Conservation (phyloP, 306 rosid species). For the Sophora flavescens region DNA sequence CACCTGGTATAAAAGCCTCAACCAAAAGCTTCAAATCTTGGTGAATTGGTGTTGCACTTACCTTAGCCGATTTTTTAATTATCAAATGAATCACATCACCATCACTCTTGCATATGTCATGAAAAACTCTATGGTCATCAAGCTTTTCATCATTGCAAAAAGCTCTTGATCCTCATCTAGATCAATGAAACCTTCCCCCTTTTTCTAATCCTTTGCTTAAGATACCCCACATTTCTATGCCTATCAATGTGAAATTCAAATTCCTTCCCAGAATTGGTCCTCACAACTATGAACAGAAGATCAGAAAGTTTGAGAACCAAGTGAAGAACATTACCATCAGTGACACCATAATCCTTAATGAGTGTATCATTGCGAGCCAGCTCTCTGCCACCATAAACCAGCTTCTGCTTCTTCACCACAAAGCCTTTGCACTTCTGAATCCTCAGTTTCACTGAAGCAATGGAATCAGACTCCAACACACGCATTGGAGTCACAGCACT, state of each 20-base stretch:
- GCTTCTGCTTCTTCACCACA: conserved; percentile 68
- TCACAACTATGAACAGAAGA: conserved; percentile 61
- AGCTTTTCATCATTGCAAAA: conserved; percentile 68
- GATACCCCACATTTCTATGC: conserved; percentile 62
- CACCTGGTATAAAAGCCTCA: conserved; percentile 46
- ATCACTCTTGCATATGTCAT: conserved; percentile 59
- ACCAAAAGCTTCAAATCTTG: conserved; percentile 63
- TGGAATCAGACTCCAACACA: conserved; percentile 69
- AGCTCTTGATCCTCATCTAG: conserved; percentile 64
- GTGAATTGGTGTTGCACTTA: conserved; percentile 50
- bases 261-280: conserved; percentile 62
- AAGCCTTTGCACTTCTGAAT: conserved; percentile 73
- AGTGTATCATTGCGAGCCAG: conserved; percentile 58
- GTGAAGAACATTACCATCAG: conserved; percentile 66
- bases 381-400: conserved; percentile 69
- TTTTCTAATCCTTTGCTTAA: conserved; percentile 61
- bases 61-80: conserved; percentile 63
- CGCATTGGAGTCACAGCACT: conserved; percentile 63
- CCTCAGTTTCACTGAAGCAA: conserved; percentile 71
- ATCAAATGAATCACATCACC: conserved; percentile 64
- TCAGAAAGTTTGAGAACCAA: conserved; percentile 71
- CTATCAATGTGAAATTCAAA: conserved; percentile 61
- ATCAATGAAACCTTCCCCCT: conserved; percentile 56
- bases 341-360: conserved; percentile 66
- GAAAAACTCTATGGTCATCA: conserved; percentile 59